phyloP scores from a whole-genome alignment of 1,139 yeast genomes.

The Kazachstania sp. region DNA sequence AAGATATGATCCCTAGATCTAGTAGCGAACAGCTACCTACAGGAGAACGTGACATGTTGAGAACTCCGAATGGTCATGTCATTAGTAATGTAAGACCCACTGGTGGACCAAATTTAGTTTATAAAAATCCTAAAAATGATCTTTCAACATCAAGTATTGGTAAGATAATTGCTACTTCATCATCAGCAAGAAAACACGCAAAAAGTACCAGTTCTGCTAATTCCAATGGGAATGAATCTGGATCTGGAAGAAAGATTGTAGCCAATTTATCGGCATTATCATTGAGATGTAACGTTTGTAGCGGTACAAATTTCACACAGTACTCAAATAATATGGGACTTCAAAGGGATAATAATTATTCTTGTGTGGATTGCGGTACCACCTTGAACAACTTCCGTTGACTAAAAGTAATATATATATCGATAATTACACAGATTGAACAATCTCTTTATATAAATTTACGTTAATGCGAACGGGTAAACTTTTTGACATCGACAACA shows the following conservation, averaged over 20 bases:
- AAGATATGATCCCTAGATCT: background rate
- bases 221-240: background rate
- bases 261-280: slow-evolving; percentile 4
- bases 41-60: background rate
- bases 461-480: too few relatives aligned
- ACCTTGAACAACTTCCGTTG: slow-evolving; percentile 19
- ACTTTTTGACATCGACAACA: too few relatives aligned
- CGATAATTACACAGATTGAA: too few relatives aligned
- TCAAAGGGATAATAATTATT: slow-evolving; percentile 12
- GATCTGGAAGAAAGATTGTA: slow-evolving; percentile 5
- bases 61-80: background rate
- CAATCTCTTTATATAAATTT: too few relatives aligned
- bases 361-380: slow-evolving; percentile 22
- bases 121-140: slow-evolving; percentile 11
- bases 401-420: background rate
- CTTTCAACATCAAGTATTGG: slow-evolving; percentile 8
- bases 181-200: slow-evolving; percentile 3
- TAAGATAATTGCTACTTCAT: slow-evolving; percentile 7
- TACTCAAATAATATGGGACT: slow-evolving; percentile 6
- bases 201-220: background rate
- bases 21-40: background rate
- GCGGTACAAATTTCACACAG: slow-evolving; percentile 30
- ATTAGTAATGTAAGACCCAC: slow-evolving; percentile 10
- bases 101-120: slow-evolving; percentile 15
- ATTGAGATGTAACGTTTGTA: slow-evolving; percentile 31